Evolutionary conservation across 1,139 yeast genomes (phyloP).

Genomic region (Taphrina pruni): DNA sequence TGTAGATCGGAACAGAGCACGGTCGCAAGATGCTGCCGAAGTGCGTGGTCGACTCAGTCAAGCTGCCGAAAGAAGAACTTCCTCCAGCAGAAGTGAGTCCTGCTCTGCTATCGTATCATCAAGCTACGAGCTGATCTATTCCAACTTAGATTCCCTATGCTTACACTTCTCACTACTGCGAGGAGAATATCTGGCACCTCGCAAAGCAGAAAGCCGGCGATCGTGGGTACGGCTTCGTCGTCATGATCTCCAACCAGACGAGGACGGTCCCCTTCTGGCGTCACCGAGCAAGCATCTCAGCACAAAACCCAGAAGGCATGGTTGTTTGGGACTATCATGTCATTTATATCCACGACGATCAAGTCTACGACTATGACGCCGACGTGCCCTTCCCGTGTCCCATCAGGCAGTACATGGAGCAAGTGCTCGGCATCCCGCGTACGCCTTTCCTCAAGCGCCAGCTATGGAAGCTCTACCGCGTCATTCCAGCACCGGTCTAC

Average conservation of each 20-base stretch:
- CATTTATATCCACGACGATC: slow-evolving; percentile 17
- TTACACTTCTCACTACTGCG: slow-evolving; percentile 31
- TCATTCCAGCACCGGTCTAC: slow-evolving; percentile 24
- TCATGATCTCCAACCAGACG: slow-evolving; percentile 21
- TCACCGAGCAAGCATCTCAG: slow-evolving; percentile 9
- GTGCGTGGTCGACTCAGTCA: no score
- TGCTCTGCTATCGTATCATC: not conserved
- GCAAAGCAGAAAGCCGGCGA: slow-evolving; percentile 1
- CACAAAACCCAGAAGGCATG: slow-evolving; percentile 26
- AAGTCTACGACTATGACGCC: slow-evolving; percentile 32
- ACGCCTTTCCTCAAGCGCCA: not conserved
- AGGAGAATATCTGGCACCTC: slow-evolving; percentile 35
- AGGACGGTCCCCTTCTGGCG: slow-evolving; percentile 29
- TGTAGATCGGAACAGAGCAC: no score
- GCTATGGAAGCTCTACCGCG: slow-evolving; percentile 17
- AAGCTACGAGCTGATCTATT: not conserved
- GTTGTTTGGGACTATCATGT: slow-evolving; percentile 39
- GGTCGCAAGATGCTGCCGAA: no score
- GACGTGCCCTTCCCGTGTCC: slow-evolving; percentile 35
- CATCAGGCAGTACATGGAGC: not conserved
- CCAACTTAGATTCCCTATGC: slow-evolving; percentile 4
- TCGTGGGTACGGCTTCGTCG: slow-evolving; percentile 1
- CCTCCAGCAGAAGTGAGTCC: not conserved
- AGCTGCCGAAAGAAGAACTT: not conserved
- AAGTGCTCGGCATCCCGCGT: slow-evolving; percentile 13